Evolutionary conservation across 148 eudicot genomes (phyloP), one percentile per base, ranked within the genome.

Genomic region (Nepenthes mirabilis): DNA sequence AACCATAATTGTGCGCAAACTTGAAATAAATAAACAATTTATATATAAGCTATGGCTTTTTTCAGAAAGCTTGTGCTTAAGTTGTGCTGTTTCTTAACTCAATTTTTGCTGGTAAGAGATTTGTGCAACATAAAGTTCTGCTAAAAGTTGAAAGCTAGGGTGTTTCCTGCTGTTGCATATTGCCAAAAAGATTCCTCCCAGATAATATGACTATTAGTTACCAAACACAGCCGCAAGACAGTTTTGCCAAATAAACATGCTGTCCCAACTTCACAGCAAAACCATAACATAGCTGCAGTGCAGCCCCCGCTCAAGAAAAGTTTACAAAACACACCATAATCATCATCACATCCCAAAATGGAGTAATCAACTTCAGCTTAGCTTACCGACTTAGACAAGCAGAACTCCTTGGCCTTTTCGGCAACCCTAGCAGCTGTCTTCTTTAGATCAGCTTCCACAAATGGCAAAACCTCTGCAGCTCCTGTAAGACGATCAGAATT

Each of bases 361-460:
- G 23, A 23, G 23, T 37, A 11, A 36, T 6, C 10, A 34, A 37
- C 14, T 12, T n/a, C 47, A 34, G 49, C 48, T 5, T 64, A n/a
- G n/a, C 52, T 5, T 64, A 64, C 67, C 37, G 67, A 64, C 40
- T 53, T 64, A 54, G 58, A 14, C 37, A 55, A 33, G 67, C 67
- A 64, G 10, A 64, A 14, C 40, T 64, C 37, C 37, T 64, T 64
- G 48, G 67, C 67, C 23, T 55, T 64, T 37, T 37, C 59, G 3
- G 14, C 59, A 55, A 64, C 67, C 37, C 58, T 34, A 37, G 58
- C 50, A 33, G 67, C 67, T 54, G 33, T 36, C 59, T 9, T 54
- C 56, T 55, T 64, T 36, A 64, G 51, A 32, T 40, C 56, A 1
- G 67, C 50, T 6, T 64, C 67, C 9, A 64, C 58, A 12, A 10